Evolutionary conservation across 495 filamentous ascomycete genomes (phyloP).

Genomic region (Xylaria venustula): DNA sequence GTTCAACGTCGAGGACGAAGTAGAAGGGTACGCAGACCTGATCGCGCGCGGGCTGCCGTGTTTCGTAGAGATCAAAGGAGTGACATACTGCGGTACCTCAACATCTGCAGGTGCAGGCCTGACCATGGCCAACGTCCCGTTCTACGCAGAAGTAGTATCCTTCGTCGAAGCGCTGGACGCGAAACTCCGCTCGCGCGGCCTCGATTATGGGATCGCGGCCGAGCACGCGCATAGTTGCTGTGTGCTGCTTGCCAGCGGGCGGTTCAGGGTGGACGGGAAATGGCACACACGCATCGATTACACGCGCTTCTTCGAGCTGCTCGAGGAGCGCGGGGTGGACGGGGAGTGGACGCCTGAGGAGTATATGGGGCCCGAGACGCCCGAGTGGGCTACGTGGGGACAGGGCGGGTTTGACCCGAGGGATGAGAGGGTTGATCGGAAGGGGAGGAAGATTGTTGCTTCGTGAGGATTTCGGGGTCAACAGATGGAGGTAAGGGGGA

Average conservation of each 20-base stretch:
- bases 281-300: conserved; percentile 96
- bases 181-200: conserved; percentile 63
- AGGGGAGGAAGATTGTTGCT: conserved; percentile 56
- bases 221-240: conserved; percentile 96
- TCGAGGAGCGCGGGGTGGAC: conserved; percentile 63
- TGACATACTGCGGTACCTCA: conserved; percentile 92
- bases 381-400: conserved; percentile 94
- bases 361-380: conserved; percentile 78
- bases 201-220: conserved; percentile 86
- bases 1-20: conserved; percentile 95
- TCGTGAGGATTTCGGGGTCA: no score
- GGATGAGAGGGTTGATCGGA: conserved; percentile 79
- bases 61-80: conserved; percentile 93
- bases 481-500: no score
- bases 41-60: conserved; percentile 80
- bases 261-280: conserved; percentile 68
- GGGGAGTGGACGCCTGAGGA: conserved; percentile 81
- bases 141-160: conserved; percentile 79
- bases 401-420: conserved; percentile 90
- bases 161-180: conserved; percentile 74
- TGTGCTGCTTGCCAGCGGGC: conserved; percentile 73
- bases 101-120: conserved; percentile 76
- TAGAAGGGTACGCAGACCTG: conserved; percentile 83
- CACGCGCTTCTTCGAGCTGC: conserved; percentile 78
- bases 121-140: conserved; percentile 94